Evolutionary conservation across 192 early-diverging fungal species (phyloP).

Genomic region (Entomortierella beljakovae): DNA sequence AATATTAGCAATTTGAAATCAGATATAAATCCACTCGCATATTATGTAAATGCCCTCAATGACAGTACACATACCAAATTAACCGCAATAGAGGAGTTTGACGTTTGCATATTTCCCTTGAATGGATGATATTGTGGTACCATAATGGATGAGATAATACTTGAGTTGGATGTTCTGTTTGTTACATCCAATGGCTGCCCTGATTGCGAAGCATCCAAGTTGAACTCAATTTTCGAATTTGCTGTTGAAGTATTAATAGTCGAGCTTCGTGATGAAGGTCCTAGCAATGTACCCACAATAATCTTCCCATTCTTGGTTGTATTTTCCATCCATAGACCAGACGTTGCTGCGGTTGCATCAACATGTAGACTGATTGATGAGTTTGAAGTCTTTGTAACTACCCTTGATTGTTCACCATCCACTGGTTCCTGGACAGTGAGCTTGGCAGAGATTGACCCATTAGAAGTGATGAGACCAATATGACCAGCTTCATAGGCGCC

Average conservation of each 20-base stretch:
- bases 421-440: conserved; percentile 20
- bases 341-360: conserved; percentile 12
- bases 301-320: conserved; percentile 40
- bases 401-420: conserved; percentile 37
- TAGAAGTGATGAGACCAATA: conserved; percentile 29
- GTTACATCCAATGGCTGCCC: conserved; percentile 38
- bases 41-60: too few species aligned
- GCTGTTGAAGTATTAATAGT: conserved; percentile 9
- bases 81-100: conserved; percentile 29
- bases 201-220: conserved; percentile 42
- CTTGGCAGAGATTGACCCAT: conserved; percentile 48
- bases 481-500: conserved; percentile 36
- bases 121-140: conserved; percentile 23
- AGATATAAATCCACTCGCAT: neutral
- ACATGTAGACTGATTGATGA: conserved; percentile 38
- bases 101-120: conserved; percentile 6
- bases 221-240: conserved; percentile 40
- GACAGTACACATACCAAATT: conserved; percentile 27
- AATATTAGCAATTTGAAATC: too few species aligned
- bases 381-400: conserved; percentile 41
- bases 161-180: conserved; percentile 26
- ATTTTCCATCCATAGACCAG: conserved; percentile 32
- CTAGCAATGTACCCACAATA: conserved; percentile 27
- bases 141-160: conserved; percentile 39
- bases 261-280: conserved; percentile 11